Evolutionary conservation across 179 eudicot species (phyloP), one percentile per base, ranked within the genome.

Genomic region (Silene coronaria): DNA sequence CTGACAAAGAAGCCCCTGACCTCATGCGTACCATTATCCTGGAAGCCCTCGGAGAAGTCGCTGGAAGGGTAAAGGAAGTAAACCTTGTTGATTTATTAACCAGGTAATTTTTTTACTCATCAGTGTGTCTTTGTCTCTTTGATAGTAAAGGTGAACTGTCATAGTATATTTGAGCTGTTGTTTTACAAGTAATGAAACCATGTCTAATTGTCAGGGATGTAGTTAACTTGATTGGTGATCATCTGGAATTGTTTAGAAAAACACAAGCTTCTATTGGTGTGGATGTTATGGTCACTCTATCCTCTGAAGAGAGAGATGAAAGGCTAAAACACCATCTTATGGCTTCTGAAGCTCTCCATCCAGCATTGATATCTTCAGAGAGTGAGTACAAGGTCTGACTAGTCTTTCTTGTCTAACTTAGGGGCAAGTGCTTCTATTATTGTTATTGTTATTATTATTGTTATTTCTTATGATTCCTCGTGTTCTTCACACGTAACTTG

Each of bases 301-400:
- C 99, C 32, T 91, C 92, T 67, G 97, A 93, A 84, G 99, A 93
- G 86, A 88, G 99, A 83, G 99, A 93, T 85, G 97, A 91, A 78
- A 88, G 97, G 59, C 80, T 96, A 84, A 96, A 90, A 78, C 93
- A 89, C 82, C 91, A 91, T 85, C 97, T 96, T 70, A 78, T 93
- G 84, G 84, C 83, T 80, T 96, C 97, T 42, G 86, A 89, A 79
- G 90, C 91, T 85, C 98, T 96, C 77, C 99, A 96, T 78, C 99
- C 99, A 48, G 99, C 99, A 85, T 80, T 96, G 87, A 68, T 91
- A 61, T 96, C 97, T 74, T 77, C 97, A 26, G 98, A 91, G 85
- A 80, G 89, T 84, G 99, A 96, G 96, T 91, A 93, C 93, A 96
- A 93, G 99, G 99, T 93, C 85, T 81, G 86, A 73, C 80, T 81